Evolutionary conservation across 2,329 filamentous ascomycete species (phyloP).

Genomic region (Phaeosphaeria sp.): DNA sequence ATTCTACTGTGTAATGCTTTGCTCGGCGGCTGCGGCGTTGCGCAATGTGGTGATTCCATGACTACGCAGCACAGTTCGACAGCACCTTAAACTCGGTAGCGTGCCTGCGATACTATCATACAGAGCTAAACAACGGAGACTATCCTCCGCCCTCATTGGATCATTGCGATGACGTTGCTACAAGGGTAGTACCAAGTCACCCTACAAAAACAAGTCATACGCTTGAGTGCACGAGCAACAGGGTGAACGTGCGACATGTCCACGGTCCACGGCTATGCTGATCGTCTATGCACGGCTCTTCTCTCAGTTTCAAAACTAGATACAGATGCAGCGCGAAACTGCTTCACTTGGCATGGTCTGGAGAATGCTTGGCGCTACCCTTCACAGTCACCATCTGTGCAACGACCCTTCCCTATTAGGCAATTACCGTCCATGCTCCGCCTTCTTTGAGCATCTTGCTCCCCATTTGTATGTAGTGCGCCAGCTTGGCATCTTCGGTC

Average conservation of each 20-base stretch:
- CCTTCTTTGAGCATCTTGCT: not conserved
- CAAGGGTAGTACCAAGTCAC: not conserved
- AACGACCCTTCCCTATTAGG: not conserved
- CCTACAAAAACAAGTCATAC: not conserved
- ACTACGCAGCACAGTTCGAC: conserved; percentile 4
- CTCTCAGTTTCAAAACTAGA: conserved; percentile 8
- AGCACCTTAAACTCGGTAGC: not conserved
- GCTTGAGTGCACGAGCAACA: conserved; percentile 1
- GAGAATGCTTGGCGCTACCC: conserved; percentile 5
- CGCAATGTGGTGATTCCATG: conserved; percentile 12
- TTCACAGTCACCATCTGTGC: not conserved
- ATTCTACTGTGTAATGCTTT: conserved; percentile 13
- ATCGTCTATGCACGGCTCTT: not conserved
- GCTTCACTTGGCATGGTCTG: conserved; percentile 15
- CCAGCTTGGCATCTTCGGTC: not conserved
- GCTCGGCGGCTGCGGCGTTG: not conserved
- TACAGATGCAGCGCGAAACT: conserved; percentile 9
- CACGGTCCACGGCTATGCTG: not conserved
- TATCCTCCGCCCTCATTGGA: not conserved
- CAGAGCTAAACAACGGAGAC: not conserved
- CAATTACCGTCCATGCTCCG: not conserved
- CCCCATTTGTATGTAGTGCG: not conserved
- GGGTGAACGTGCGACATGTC: not conserved
- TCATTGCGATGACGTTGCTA: not conserved
- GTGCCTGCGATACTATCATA: not conserved